Evolutionary conservation across 768 basidiomycete genomes (phyloP), one percentile per base, ranked within the genome.

Genomic region (Trametes maxima): DNA sequence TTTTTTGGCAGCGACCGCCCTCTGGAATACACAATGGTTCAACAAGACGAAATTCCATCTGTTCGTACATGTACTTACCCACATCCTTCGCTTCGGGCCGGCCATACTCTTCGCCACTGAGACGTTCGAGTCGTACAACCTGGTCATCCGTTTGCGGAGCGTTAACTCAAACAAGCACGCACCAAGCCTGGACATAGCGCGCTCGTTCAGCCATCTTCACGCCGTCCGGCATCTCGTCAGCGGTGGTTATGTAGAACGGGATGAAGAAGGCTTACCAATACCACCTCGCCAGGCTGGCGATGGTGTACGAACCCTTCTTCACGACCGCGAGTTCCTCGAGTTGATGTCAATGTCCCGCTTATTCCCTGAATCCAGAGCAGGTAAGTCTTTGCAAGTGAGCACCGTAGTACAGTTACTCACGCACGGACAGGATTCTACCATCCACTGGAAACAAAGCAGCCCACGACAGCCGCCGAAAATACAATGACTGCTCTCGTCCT

Each of bases 111-210:
- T 48, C 28, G 53, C 69, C 0, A 69, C 67, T 0, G 70, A 72
- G 48, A 54, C 43, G 0, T 72, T 69, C 47, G 70, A 72, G 28
- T 70, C 67, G 1, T 69, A 50, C 56, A 70, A 72, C 54, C 52
- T 45, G 12, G 59, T 72, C 17, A 69, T 70, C 8, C 56, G 69
- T 0, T 21, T 28, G 11, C 50, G 17, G 4, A 58, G 57, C 36
- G 19, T 58, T 17, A 48, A 58, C 40, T 42, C 24, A 0, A 58
- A 58, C 39, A 48, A 50, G 22, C 57, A 50, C 13, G 57, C 57
- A 28, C 57, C 48, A 3, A 40, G 45, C 36, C 25, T 46, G 5
- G 56, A 57, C n/a, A 50, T 50, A 14, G 56, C 35, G 3, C 39
- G 37, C 28, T 49, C 48, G 14, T 49, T 49, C 28, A 49, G 48